phyloP scores from a whole-genome alignment of 306 rosid genomes.

The Citrullus colocynthis region DNA sequence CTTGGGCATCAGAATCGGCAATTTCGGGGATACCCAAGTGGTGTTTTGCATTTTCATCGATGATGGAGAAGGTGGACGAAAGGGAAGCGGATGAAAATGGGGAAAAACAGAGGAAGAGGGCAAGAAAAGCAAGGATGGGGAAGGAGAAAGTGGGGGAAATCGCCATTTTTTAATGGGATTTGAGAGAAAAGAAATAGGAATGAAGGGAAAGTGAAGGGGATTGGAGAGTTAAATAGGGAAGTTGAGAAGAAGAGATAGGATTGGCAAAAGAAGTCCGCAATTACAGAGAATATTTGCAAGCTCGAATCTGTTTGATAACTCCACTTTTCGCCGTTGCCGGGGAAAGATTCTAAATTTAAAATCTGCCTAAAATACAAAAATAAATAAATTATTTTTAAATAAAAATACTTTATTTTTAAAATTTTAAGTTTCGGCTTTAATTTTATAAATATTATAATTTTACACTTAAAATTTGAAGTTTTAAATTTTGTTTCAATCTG shows the following conservation, averaged over 20 bases:
- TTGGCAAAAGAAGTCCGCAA: background rate
- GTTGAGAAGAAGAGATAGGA: background rate
- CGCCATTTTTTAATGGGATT: background rate
- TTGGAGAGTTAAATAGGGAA: background rate
- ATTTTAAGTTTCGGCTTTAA: no score
- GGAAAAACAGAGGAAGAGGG: conserved; percentile 5
- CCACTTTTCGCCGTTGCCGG: background rate
- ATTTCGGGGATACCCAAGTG: conserved; percentile 17
- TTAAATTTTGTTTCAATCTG: no score
- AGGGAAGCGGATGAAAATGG: background rate
- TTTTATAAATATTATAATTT: no score
- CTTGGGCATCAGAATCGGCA: conserved; percentile 33
- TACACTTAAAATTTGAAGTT: no score
- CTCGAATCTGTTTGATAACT: background rate
- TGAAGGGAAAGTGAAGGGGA: background rate
- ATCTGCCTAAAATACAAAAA: background rate
- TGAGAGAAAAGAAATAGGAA: background rate
- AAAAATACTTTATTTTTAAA: no score
- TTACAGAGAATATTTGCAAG: background rate
- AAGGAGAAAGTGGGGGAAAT: background rate
- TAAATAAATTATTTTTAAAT: no score
- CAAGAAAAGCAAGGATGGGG: background rate
- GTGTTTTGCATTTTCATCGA: conserved; percentile 41
- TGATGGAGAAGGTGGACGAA: conserved; percentile 43
- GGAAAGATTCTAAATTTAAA: no score